Conservation (phyloP, 257 asterid species). For the Solanum megistacrolobum region DNA sequence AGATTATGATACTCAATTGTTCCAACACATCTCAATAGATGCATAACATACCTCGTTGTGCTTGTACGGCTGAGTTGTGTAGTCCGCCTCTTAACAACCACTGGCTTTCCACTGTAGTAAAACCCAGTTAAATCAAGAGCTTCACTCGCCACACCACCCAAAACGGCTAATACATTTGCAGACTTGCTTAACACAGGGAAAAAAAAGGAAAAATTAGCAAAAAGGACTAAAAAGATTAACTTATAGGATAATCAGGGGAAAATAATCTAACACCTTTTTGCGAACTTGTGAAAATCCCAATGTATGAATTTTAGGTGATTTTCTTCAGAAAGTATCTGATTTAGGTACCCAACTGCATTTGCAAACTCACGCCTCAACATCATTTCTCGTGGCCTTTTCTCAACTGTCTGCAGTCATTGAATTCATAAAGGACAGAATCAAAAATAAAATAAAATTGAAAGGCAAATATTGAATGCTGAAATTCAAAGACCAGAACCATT, state of each 20-base stretch:
- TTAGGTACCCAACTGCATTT: conserved; percentile 90
- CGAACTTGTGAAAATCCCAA: conserved; percentile 99
- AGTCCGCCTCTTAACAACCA: conserved; percentile 44
- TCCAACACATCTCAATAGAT: not conserved
- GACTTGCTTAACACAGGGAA: conserved; percentile 62
- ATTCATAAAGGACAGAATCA: not conserved
- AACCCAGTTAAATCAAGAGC: conserved; percentile 95
- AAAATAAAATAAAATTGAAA: not conserved
- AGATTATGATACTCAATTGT: not conserved
- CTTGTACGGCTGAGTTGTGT: conserved; percentile 65
- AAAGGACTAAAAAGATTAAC: conserved; percentile 1
- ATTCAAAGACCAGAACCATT: not conserved
- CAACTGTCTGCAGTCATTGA: conserved; percentile 63
- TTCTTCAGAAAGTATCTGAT: conserved; percentile 80
- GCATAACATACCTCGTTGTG: conserved; percentile 56
- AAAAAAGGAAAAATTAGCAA: conserved; percentile 16
- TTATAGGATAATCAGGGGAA: conserved; percentile 1
- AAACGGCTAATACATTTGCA: conserved; percentile 96
- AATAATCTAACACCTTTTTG: conserved; percentile 58
- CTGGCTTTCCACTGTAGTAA: conserved; percentile 78
- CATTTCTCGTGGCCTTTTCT: conserved; percentile 98
- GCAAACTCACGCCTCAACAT: conserved; percentile 98
- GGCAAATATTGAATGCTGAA: not conserved
- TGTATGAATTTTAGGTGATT: conserved; percentile 82
- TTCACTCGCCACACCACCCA: conserved; percentile 96